Evolutionary conservation across 2,329 filamentous ascomycete genomes (phyloP).

Genomic region (Stagonosporopsis chrysanthemi): DNA sequence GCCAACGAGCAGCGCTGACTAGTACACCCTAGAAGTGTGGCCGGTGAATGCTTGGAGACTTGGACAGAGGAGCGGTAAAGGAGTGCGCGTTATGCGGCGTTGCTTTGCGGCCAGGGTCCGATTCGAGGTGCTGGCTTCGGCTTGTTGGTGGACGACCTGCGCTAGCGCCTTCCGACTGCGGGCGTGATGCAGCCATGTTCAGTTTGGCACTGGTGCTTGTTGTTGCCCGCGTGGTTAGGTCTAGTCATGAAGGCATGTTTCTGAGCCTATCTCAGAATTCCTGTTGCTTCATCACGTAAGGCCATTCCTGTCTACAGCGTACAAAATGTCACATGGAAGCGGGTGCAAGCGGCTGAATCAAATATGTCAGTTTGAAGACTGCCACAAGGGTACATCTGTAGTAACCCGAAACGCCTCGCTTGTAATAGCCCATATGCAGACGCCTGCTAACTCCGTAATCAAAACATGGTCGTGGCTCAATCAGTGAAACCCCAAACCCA

Average conservation of each 20-base stretch:
- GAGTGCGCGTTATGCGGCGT: slow-evolving; percentile 18
- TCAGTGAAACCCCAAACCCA: slow-evolving; percentile 31
- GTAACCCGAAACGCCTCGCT: slow-evolving; percentile 38
- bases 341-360: background rate
- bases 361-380: slow-evolving; percentile 13
- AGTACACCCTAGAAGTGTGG: slow-evolving; percentile 5
- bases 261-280: background rate
- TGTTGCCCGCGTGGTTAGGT: background rate
- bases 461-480: slow-evolving; percentile 19
- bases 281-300: background rate
- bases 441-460: slow-evolving; percentile 19
- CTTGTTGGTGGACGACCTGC: slow-evolving; percentile 28
- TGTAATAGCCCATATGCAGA: slow-evolving; percentile 24
- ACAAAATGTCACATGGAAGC: background rate
- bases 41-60: slow-evolving; percentile 9
- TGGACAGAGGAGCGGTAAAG: slow-evolving; percentile 10
- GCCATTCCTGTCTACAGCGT: too few relatives aligned
- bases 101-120: slow-evolving; percentile 22
- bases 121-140: slow-evolving; percentile 26
- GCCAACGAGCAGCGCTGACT: slow-evolving; percentile 5
- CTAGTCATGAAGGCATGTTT: background rate
- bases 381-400: slow-evolving; percentile 21
- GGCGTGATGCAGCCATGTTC: slow-evolving; percentile 26
- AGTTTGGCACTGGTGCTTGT: slow-evolving; percentile 8
- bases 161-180: slow-evolving; percentile 33